Evolutionary conservation across 2,329 filamentous ascomycete genomes (phyloP), one percentile per base, ranked within the genome.

Genomic region (Cordyceps sp.): DNA sequence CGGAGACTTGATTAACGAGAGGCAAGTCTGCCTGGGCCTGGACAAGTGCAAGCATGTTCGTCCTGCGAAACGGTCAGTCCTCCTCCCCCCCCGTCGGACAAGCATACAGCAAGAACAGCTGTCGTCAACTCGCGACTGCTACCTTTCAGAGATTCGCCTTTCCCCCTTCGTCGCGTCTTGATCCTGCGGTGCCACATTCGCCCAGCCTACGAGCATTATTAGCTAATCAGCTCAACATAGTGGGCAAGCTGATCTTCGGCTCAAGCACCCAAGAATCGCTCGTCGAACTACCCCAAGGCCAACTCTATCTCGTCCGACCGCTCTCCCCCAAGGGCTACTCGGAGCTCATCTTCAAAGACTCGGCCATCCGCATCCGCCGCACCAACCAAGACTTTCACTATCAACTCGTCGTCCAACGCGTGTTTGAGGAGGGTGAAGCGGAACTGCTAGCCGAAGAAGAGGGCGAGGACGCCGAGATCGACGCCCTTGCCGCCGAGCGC

Each of bases 291-390:
- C 76, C 86, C 13, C 85, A 96, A 56, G 90, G 90, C 50, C 86
- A 96, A 57, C 82, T 98, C 28, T 98, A 94, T 57, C 78, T 98
- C 43, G 90, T 98, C 45, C 82, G 90, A 46, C 90, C 90, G 10
- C 72, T 84, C 31, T 96, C 88, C 7, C 85, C 88, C 35, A 98
- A 98, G 56, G 90, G 90, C 42, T 96, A 94, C 54, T 94, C 88
- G 2, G 90, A 98, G 57, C 84, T 96, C 51, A 93, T 98, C 57
- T 98, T 94, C 68, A 93, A 90, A 57, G 90, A 98, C 73, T 80
- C 85, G 25, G 81, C 84, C 29, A 84, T 88, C 33, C 84, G 79
- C 40, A 92, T 98, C 48, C 79, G 92, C 41, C 76, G 83, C 40
- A 96, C 90, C 13, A 86, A 82, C 15, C 86, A 93, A 53, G 85